These are phyloP conservation scores for Mallotus repandus DNA, from an alignment of 441 rosid species.

Conservation along the genomic window DNA sequence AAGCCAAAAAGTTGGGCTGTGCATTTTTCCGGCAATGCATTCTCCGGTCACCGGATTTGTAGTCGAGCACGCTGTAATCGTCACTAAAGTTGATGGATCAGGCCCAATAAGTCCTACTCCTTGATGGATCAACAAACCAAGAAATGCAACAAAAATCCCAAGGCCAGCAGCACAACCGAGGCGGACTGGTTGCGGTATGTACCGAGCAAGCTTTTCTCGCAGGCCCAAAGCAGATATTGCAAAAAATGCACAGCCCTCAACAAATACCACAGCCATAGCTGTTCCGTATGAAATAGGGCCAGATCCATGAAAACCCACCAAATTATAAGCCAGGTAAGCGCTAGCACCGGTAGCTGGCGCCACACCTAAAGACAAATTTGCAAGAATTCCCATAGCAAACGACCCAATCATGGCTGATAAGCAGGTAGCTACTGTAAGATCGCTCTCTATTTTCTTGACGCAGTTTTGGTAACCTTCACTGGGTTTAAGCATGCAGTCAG, in stretches of 20 bases:
- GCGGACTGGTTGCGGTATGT: conserved; percentile 62
- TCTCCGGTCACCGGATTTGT: conserved; percentile 54
- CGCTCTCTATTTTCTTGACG: conserved; percentile 55
- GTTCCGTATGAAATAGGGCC: conserved; percentile 68
- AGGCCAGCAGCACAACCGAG: conserved; percentile 68
- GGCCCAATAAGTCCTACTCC: conserved; percentile 85
- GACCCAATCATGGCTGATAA: conserved; percentile 75
- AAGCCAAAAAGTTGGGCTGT: conserved; percentile 81
- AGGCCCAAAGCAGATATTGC: conserved; percentile 58
- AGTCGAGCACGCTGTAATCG: conserved; percentile 57
- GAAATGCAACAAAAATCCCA: conserved; percentile 81
- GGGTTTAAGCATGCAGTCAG: conserved; percentile 52
- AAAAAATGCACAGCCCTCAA: conserved; percentile 66
- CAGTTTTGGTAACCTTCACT: conserved; percentile 66
- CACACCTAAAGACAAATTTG: conserved; percentile 74
- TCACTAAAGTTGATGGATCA: conserved; percentile 64
- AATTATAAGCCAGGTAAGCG: conserved; percentile 76
- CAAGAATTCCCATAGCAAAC: conserved; percentile 72
- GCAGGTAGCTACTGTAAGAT: conserved; percentile 71
- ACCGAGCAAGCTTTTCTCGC: conserved; percentile 58
- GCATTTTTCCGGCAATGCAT: conserved; percentile 61
- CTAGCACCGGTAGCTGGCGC: conserved; percentile 93
- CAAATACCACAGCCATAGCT: conserved; percentile 62
- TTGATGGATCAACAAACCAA: conserved; percentile 71
- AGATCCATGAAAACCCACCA: conserved; percentile 79